Conservation (phyloP, 768 basidiomycete genomes). For the Neoboletus magnificus region DNA sequence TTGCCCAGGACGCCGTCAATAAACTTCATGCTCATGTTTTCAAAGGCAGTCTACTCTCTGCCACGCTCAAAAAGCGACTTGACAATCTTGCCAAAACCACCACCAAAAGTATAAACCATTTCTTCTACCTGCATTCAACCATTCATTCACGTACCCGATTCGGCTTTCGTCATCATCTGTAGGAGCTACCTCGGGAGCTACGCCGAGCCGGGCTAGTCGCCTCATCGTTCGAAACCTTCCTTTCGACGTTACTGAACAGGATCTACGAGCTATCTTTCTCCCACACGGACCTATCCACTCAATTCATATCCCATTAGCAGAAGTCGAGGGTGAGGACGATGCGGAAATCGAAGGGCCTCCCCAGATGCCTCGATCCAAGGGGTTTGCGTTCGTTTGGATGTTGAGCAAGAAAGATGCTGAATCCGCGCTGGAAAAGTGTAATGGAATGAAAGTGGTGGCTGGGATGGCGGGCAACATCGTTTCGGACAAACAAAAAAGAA, state of each 20-base stretch:
- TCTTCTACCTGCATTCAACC: neutral
- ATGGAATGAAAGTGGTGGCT: slow-evolving; percentile 65
- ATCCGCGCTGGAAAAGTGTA: slow-evolving; percentile 72
- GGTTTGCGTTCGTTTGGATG: slow-evolving; percentile 97
- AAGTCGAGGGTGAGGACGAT: slow-evolving; percentile 31
- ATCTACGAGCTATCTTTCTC: slow-evolving; percentile 81
- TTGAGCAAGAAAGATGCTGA: slow-evolving; percentile 82
- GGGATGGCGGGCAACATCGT: slow-evolving; percentile 58
- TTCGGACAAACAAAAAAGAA: slow-evolving; percentile 64
- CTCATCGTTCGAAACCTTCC: slow-evolving; percentile 91
- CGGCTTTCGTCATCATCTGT: neutral
- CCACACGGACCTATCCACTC: slow-evolving; percentile 86
- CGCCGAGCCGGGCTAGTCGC: slow-evolving; percentile 69
- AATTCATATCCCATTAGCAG: slow-evolving; percentile 67
- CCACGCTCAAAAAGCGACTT: slow-evolving; percentile 81
- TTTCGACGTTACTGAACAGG: slow-evolving; percentile 78
- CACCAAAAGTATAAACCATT: slow-evolving; percentile 21
- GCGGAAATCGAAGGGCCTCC: slow-evolving; percentile 11
- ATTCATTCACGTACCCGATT: neutral
- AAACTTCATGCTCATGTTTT: slow-evolving; percentile 92
- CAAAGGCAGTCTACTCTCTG: slow-evolving; percentile 85
- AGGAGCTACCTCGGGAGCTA: slow-evolving; percentile 36
- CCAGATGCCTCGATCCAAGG: slow-evolving; percentile 48
- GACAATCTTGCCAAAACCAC: slow-evolving; percentile 58
- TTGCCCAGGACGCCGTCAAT: slow-evolving; percentile 66